These are phyloP conservation scores for Boletales sp. DNA, from an alignment of 768 basidiomycete species.

Conservation along the genomic window DNA sequence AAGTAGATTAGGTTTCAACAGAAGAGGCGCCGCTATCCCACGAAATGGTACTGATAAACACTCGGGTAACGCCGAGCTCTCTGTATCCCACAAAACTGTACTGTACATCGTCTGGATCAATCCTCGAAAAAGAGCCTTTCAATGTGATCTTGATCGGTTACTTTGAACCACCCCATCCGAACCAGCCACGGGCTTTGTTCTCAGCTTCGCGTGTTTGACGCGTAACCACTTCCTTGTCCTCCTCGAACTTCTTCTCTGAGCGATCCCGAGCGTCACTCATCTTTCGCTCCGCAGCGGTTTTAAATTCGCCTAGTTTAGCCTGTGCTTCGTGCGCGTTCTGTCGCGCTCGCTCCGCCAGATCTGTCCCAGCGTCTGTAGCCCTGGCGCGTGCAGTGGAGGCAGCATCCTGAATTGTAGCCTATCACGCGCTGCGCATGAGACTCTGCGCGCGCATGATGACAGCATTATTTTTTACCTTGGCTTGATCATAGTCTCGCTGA, in stretches of 20 bases:
- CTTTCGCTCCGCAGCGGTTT: slow-evolving; percentile 22
- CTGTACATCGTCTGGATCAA: neutral
- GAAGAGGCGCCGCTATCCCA: too few species aligned
- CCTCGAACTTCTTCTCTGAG: slow-evolving; percentile 27
- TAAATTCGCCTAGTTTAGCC: slow-evolving; percentile 22
- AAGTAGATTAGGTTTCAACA: too few species aligned
- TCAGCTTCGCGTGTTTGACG: slow-evolving; percentile 24
- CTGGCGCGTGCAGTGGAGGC: slow-evolving; percentile 7
- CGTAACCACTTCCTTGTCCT: slow-evolving; percentile 25
- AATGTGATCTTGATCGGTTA: slow-evolving; percentile 2
- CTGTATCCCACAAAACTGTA: neutral
- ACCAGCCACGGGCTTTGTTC: slow-evolving; percentile 33
- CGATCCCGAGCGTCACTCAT: slow-evolving; percentile 21
- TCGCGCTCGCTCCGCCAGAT: slow-evolving; percentile 23
- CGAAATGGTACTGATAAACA: too few species aligned
- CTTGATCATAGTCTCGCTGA: slow-evolving; percentile 30
- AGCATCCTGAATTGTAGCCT: slow-evolving; percentile 22
- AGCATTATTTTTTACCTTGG: slow-evolving; percentile 29
- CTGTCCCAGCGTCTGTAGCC: slow-evolving; percentile 23
- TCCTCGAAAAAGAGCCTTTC: neutral
- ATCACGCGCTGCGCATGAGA: neutral
- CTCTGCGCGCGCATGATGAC: too few species aligned
- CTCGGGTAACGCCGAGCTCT: slow-evolving; percentile 1
- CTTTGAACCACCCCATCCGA: slow-evolving; percentile 37
- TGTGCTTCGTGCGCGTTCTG: slow-evolving; percentile 25